A percentile compares a stretch with the other conserved stretches of the same genome.
These are phyloP conservation scores for Neoboletus magnificus DNA, from an alignment of 768 basidiomycete species.

Conservation along the genomic window DNA sequence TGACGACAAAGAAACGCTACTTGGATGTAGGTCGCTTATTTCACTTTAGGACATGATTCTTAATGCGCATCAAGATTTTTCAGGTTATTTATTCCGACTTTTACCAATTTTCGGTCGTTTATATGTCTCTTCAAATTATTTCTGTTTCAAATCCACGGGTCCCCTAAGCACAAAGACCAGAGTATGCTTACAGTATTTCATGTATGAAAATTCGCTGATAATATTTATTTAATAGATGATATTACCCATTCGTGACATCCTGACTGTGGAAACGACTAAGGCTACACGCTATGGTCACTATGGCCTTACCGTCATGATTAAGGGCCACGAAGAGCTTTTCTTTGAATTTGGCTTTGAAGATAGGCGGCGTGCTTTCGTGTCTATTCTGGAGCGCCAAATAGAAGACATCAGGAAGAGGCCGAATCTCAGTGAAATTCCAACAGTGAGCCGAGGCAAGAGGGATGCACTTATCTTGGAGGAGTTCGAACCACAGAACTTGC, in stretches of 20 bases:
- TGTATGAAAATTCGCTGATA: constrained; percentile 1
- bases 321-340: constrained; percentile 96
- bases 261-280: constrained; percentile 79
- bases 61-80: constrained; percentile 63
- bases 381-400: constrained; percentile 74
- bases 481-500: constrained; percentile 54
- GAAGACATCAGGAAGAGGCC: constrained; percentile 61
- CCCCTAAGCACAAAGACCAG: constrained; percentile 76
- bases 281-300: constrained; percentile 88
- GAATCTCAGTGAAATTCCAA: constrained; percentile 40
- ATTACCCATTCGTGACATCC: constrained; percentile 83
- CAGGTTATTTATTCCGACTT: constrained; percentile 85
- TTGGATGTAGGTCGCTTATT: constrained; percentile 69
- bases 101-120: constrained; percentile 87
- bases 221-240: constrained; percentile 67
- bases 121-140: constrained; percentile 87
- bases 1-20: constrained; percentile 78
- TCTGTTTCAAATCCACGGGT: constrained; percentile 92
- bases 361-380: constrained; percentile 74
- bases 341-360: constrained; percentile 87
- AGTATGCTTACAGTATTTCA: constrained; percentile 46
- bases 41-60: neutral
- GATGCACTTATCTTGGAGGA: constrained; percentile 85
- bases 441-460: constrained; percentile 51
- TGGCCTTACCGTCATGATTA: constrained; percentile 86